A percentile compares a stretch with the other conserved stretches of the same genome.
Evolutionary conservation across 2,329 filamentous ascomycete species (phyloP).

Genomic region (Raffaelea ambrosiae): DNA sequence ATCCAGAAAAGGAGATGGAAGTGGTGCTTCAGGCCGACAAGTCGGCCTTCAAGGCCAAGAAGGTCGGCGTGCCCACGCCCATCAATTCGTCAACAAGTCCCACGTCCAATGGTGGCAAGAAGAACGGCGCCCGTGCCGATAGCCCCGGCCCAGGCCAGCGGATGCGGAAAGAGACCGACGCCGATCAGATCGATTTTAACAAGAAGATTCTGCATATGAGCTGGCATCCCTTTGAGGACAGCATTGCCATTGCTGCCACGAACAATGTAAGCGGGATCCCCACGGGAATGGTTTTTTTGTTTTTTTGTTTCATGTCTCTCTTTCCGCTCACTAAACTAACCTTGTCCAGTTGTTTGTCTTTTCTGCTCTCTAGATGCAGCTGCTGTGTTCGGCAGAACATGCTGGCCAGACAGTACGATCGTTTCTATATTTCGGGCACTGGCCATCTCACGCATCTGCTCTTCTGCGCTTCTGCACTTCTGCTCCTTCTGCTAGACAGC

Average conservation of each 20-base stretch:
- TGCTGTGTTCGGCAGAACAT: background rate
- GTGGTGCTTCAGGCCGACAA: slow-evolving; percentile 97
- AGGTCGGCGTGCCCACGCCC: slow-evolving; percentile 93
- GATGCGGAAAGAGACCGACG: slow-evolving; percentile 98
- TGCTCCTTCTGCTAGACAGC: background rate
- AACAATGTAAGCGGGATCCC: slow-evolving; percentile 97
- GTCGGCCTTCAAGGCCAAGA: slow-evolving; percentile 99
- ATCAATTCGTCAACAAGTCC: slow-evolving; percentile 79
- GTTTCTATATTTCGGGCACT: background rate
- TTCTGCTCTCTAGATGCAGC: slow-evolving; percentile 14
- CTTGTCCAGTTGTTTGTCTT: slow-evolving; percentile 23
- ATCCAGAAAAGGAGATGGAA: slow-evolving; percentile 92
- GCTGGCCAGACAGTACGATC: background rate
- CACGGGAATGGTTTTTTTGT: too few species aligned
- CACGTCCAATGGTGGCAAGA: slow-evolving; percentile 69
- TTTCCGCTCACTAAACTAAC: background rate
- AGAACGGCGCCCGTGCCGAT: slow-evolving; percentile 76
- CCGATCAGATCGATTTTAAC: slow-evolving; percentile 99
- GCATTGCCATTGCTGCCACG: slow-evolving; percentile 97
- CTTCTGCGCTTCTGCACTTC: background rate
- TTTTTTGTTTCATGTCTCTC: background rate
- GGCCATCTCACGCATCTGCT: background rate
- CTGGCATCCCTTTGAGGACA: slow-evolving; percentile 99
- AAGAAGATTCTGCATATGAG: slow-evolving; percentile 99
- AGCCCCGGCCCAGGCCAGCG: slow-evolving; percentile 85